These are phyloP conservation scores for Tardiomyces digboiensis DNA, from an alignment of 1,139 yeast genomes.

Conservation along the genomic window DNA sequence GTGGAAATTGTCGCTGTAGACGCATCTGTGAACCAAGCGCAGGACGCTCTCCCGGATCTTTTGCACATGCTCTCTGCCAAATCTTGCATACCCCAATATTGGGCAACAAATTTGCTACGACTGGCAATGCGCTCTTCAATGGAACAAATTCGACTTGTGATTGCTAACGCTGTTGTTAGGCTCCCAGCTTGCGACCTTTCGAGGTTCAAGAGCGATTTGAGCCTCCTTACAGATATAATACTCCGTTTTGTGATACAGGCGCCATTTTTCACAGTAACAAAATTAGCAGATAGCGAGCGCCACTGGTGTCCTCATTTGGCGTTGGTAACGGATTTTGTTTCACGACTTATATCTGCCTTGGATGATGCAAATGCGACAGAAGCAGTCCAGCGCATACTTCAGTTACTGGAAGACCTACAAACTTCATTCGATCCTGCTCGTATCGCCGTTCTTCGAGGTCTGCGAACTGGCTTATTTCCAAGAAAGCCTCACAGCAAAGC, in stretches of 20 bases:
- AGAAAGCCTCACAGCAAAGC: not conserved
- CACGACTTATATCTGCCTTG: conserved; percentile 34
- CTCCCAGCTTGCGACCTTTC: conserved; percentile 39
- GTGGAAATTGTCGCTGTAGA: conserved; percentile 79
- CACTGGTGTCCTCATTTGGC: conserved; percentile 52
- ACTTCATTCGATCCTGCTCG: conserved; percentile 50
- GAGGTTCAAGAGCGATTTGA: conserved; percentile 33
- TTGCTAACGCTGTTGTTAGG: conserved; percentile 47
- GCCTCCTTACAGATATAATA: conserved; percentile 39
- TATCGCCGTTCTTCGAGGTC: conserved; percentile 50
- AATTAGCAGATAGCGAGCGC: not conserved
- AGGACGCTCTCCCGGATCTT: conserved; percentile 66
- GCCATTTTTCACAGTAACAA: conserved; percentile 36
- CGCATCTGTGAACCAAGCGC: conserved; percentile 78
- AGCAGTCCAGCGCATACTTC: conserved; percentile 6
- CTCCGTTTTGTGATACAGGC: conserved; percentile 63
- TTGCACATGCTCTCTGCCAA: conserved; percentile 46
- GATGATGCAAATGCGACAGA: conserved; percentile 16
- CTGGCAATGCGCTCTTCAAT: conserved; percentile 72
- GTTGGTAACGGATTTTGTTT: conserved; percentile 38
- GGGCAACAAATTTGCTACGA: conserved; percentile 66
- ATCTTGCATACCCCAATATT: conserved; percentile 46
- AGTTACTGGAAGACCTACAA: not conserved
- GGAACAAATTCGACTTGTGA: conserved; percentile 68
- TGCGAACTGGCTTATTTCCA: conserved; percentile 43